Percentiles rank a stretch among this genome's conserved stretches.
Evolutionary conservation across 768 basidiomycete genomes (phyloP).

Genomic region (Psilocybe cubensis): DNA sequence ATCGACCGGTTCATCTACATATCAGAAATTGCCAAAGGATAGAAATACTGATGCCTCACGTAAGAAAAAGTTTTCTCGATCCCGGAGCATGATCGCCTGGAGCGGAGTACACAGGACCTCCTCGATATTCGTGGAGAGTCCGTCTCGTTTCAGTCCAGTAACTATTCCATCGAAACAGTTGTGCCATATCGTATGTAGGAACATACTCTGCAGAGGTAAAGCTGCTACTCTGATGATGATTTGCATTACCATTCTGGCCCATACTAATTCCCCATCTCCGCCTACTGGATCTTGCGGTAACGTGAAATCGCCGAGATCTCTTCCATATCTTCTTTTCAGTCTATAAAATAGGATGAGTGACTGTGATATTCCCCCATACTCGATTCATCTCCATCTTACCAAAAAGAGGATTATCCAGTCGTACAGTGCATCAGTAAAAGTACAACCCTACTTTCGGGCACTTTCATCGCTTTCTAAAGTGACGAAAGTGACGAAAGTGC

Average conservation of each 20-base stretch:
- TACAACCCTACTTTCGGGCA: no score
- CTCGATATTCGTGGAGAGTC: conserved; percentile 9
- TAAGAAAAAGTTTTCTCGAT: conserved; percentile 29
- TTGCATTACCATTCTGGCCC: not conserved
- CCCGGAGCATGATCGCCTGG: not conserved
- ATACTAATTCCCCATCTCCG: conserved; percentile 42
- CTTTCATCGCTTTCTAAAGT: no score
- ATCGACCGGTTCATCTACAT: no score
- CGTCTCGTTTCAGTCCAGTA: conserved; percentile 45
- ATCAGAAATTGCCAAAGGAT: no score
- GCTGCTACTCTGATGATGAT: conserved; percentile 14
- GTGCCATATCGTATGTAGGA: conserved; percentile 41
- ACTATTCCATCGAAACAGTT: conserved; percentile 47
- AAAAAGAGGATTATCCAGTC: conserved; percentile 45
- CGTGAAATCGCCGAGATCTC: conserved; percentile 40
- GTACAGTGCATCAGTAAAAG: no score
- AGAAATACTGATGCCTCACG: conserved; percentile 26
- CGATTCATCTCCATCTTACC: conserved; percentile 23
- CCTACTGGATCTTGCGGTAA: conserved; percentile 38
- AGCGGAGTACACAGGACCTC: conserved; percentile 8
- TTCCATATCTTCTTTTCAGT: conserved; percentile 46
- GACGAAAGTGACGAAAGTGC: no score
- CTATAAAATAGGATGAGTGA: conserved; percentile 25
- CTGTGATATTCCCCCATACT: not conserved
- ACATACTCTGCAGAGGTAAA: conserved; percentile 45